Base-by-base conservation (phyloP, 2,329 filamentous ascomycete genomes). In the Chaetomium sp. region DNA sequence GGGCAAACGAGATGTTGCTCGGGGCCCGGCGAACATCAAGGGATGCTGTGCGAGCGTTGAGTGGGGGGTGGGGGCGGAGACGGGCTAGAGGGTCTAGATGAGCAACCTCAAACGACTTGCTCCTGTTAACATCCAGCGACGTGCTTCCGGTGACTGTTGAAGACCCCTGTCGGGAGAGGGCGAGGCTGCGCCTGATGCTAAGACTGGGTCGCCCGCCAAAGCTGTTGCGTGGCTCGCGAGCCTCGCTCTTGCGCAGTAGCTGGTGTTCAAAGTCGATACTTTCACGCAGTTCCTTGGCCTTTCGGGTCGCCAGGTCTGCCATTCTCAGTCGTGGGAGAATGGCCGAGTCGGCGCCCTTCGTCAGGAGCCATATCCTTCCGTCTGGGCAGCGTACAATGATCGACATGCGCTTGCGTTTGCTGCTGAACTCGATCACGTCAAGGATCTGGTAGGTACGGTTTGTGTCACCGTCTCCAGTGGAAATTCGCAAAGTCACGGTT, bases 361-460 rank as follows among this genome's bases (percentile, higher is more conserved):
- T 93, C 72, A 96, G 87, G 19, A 96, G 80, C 73, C 91, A 94
- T 53, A 96, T 87, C 12, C 86, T 86, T 4, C 87, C 85, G 72
- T 95, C 90, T 0, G 92, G 92, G 81, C 94, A 93, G 35, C 91
- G 88, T 2, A 96, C 85, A 53, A 96, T 80, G 64, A 95, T 90
- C 0, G 91, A 93, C 92, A 96, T 96, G 60, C 92, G 84, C 78
- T 96, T 96, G 47, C 92, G 85, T 74, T 90, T 88, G 76, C 91
- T 94, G 69, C 90, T 93, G 74, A 96, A 96, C 72, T 96, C 92
- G 66, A 96, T 91, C 25, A 96, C 87, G 68, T 96, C 91, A 61
- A 96, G 76, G 3, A 95, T 83, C 72, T 94, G 85, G 72, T 93
- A 96, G 0, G 80, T 82, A 73, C 80, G 80, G 42, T 62, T 33